These are phyloP conservation scores for Pelargonium myrrhifolium DNA, from an alignment of 441 rosid genomes.

Conservation along the genomic window DNA sequence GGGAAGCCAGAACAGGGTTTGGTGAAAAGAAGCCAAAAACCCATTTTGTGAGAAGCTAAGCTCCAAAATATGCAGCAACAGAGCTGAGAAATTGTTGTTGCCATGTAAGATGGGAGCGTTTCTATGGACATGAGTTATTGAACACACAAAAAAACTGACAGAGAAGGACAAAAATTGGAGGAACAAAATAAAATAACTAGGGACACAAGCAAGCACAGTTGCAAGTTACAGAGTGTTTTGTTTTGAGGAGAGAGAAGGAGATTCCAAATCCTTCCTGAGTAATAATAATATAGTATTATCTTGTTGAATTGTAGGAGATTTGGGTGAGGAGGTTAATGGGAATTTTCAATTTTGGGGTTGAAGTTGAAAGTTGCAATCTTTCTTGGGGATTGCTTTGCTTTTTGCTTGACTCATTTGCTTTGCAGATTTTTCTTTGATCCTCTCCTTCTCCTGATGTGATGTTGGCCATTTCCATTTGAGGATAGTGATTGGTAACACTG, in stretches of 20 bases:
- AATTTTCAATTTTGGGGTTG: no score
- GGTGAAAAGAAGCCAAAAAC: constrained; percentile 32
- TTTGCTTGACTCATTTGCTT: neutral
- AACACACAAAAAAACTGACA: constrained; percentile 19
- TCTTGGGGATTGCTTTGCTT: neutral
- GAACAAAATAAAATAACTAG: neutral
- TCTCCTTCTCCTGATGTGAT: neutral
- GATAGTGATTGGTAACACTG: neutral
- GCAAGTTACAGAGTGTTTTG: constrained; percentile 19
- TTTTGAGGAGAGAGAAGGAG: constrained; percentile 14
- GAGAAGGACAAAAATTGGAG: neutral
- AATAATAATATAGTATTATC: neutral
- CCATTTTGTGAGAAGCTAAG: constrained; percentile 18
- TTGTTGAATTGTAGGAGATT: neutral
- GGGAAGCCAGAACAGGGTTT: constrained; percentile 35
- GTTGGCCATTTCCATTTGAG: neutral
- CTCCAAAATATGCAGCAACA: constrained; percentile 20
- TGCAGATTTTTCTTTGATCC: neutral
- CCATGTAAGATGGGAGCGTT: constrained; percentile 11
- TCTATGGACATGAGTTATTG: constrained; percentile 13
- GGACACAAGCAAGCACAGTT: constrained; percentile 12
- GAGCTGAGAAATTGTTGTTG: constrained; percentile 20
- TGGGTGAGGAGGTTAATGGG: neutral
- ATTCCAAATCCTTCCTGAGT: neutral
- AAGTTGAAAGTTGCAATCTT: neutral